Conservation (phyloP, 495 filamentous ascomycete species). For the Tuber borchii region DNA sequence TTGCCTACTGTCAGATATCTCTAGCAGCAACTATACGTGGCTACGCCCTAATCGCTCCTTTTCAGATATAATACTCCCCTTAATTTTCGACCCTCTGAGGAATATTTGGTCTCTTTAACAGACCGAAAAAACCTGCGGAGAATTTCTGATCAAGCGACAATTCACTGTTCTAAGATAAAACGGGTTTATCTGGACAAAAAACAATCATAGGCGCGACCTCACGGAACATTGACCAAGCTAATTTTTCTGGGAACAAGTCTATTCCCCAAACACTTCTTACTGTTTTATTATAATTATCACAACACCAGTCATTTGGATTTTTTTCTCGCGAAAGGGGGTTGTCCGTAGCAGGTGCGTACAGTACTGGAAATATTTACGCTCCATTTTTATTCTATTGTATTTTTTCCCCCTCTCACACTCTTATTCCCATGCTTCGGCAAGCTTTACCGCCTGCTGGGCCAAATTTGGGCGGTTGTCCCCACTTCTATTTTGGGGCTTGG, state of each 20-base stretch:
- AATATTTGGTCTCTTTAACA: constrained; percentile 6
- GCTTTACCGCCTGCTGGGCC: constrained; percentile 36
- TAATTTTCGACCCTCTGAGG: constrained; percentile 5
- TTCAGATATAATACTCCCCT: constrained; percentile 8
- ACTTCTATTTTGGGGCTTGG: constrained; percentile 35
- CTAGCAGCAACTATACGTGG: constrained; percentile 35
- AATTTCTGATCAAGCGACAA: constrained; percentile 4
- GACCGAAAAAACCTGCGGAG: not conserved
- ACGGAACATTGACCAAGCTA: not conserved
- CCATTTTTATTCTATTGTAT: constrained; percentile 26
- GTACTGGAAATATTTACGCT: constrained; percentile 28
- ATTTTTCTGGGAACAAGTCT: not conserved
- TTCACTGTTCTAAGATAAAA: not conserved
- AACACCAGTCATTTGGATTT: constrained; percentile 18
- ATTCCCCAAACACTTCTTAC: not conserved
- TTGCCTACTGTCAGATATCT: constrained; percentile 19
- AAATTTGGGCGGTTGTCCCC: constrained; percentile 31
- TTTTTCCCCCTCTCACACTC: constrained; percentile 4
- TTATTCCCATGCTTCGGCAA: constrained; percentile 25
- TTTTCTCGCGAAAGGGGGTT: constrained; percentile 14
- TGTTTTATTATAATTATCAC: constrained; percentile 1
- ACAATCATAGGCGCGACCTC: not conserved
- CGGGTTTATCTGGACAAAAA: constrained; percentile 2
- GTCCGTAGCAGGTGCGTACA: constrained; percentile 17
- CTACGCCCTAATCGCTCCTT: constrained; percentile 27